phyloP scores from a whole-genome alignment of 2,329 filamentous ascomycete genomes.

The Trichophyton simii region DNA sequence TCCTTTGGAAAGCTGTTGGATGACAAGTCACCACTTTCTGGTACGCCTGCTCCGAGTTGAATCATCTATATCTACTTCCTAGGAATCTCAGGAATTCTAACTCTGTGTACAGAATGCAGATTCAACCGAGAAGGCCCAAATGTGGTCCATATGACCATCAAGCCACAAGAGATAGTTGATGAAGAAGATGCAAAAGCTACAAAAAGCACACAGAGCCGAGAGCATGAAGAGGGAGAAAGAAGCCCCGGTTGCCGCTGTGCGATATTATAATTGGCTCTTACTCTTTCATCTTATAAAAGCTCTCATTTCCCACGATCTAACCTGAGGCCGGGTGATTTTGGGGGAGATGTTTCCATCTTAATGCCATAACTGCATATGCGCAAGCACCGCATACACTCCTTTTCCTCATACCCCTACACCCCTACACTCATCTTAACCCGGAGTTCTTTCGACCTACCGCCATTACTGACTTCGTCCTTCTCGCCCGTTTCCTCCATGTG shows the following conservation, averaged over 20 bases:
- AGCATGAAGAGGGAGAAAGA: constrained; percentile 43
- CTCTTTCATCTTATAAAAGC: neutral
- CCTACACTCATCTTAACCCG: neutral
- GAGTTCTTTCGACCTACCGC: neutral
- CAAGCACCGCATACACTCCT: neutral
- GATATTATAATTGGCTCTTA: constrained; percentile 38
- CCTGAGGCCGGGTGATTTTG: neutral
- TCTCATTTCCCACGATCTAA: neutral
- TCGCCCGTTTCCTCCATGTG: too few relatives aligned
- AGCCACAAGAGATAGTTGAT: constrained; percentile 65
- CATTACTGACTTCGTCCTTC: neutral
- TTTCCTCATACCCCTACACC: neutral
- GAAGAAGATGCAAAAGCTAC: constrained; percentile 62
- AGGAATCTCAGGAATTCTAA: neutral
- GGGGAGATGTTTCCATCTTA: neutral
- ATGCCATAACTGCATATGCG: neutral
- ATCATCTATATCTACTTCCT: neutral
- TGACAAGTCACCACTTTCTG: constrained; percentile 72
- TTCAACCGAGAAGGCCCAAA: constrained; percentile 65
- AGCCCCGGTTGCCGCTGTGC: constrained; percentile 53
- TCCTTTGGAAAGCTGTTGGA: constrained; percentile 83
- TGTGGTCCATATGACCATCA: constrained; percentile 89
- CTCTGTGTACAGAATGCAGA: constrained; percentile 52
- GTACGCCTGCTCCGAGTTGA: constrained; percentile 39
- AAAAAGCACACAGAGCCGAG: constrained; percentile 40